Evolutionary conservation across 2,329 filamentous ascomycete species (phyloP).

Genomic region (Graphilbum fragrans): DNA sequence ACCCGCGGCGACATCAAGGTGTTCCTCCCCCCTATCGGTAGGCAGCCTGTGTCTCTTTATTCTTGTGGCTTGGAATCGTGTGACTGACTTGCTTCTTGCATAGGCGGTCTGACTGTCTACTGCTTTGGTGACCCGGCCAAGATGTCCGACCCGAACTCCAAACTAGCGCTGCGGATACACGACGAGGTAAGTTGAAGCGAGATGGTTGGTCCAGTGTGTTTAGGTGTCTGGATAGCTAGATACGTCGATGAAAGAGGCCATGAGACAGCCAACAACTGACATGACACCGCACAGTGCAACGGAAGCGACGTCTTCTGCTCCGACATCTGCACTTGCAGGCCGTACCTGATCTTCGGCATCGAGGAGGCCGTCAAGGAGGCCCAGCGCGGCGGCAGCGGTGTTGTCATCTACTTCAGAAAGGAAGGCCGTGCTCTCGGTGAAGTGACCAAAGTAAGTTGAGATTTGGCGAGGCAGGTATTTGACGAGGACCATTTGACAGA

Average conservation of each 20-base stretch:
- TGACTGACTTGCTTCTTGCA: background rate
- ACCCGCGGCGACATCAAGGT: constrained; percentile 90
- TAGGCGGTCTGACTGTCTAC: constrained; percentile 83
- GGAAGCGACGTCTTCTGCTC: constrained; percentile 96
- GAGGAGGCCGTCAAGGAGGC: constrained; percentile 96
- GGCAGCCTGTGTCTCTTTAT: constrained; percentile 4
- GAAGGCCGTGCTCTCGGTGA: constrained; percentile 91
- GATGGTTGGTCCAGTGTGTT: background rate
- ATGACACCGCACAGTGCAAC: constrained; percentile 54
- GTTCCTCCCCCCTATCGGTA: constrained; percentile 86
- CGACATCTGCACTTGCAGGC: constrained; percentile 93
- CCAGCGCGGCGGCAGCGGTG: constrained; percentile 82
- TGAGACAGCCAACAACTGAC: too few species aligned
- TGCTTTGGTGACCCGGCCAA: constrained; percentile 92
- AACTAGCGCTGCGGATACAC: constrained; percentile 72
- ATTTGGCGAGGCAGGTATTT: background rate
- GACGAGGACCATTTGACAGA: background rate
- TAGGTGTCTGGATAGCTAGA: background rate
- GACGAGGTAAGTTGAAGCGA: constrained; percentile 45
- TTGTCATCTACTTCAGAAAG: constrained; percentile 98
- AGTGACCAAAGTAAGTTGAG: constrained; percentile 69
- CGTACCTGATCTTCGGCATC: constrained; percentile 93
- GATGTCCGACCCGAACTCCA: constrained; percentile 75
- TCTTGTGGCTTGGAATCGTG: background rate
- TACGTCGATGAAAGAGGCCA: background rate